Evolutionary conservation across 345 rosid genomes (phyloP).

Genomic region (Luvunga scandens): DNA sequence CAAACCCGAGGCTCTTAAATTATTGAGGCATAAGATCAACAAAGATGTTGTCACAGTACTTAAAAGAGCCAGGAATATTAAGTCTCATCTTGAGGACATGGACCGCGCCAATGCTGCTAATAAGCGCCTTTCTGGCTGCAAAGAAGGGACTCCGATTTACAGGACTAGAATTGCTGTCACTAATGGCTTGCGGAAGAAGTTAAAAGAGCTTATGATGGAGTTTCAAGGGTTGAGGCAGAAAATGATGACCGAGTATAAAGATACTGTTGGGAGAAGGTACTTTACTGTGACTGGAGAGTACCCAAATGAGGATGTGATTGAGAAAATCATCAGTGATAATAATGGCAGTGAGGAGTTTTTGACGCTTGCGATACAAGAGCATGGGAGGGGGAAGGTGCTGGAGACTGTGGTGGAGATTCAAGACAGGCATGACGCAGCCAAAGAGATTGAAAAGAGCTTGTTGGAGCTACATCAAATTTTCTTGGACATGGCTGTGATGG

Average conservation of each 20-base stretch:
- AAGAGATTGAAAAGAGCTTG: constrained; percentile 91
- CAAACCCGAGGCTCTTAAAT: constrained; percentile 68
- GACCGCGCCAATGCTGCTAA: constrained; percentile 75
- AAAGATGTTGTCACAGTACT: constrained; percentile 62
- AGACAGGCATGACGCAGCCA: constrained; percentile 80
- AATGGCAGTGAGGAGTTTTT: constrained; percentile 75
- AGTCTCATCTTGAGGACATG: constrained; percentile 78
- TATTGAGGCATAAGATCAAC: constrained; percentile 64
- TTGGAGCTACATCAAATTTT: constrained; percentile 95
- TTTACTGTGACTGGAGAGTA: constrained; percentile 87
- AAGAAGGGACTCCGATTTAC: constrained; percentile 77
- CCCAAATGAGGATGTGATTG: constrained; percentile 80
- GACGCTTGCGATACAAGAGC: constrained; percentile 75
- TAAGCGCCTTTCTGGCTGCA: constrained; percentile 71
- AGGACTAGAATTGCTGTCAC: constrained; percentile 79
- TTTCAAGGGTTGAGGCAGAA: constrained; percentile 86
- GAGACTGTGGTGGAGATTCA: constrained; percentile 95
- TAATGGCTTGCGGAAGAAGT: constrained; percentile 72
- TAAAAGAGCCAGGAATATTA: constrained; percentile 58
- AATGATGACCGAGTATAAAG: constrained; percentile 91
- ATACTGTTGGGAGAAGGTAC: constrained; percentile 85
- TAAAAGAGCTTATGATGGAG: constrained; percentile 93
- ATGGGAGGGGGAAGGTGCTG: constrained; percentile 84
- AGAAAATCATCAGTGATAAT: constrained; percentile 69
- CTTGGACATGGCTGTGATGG: constrained; percentile 95